phyloP scores from a whole-genome alignment of 352 stramenopile genomes.

The Pythium pyrilobum region DNA sequence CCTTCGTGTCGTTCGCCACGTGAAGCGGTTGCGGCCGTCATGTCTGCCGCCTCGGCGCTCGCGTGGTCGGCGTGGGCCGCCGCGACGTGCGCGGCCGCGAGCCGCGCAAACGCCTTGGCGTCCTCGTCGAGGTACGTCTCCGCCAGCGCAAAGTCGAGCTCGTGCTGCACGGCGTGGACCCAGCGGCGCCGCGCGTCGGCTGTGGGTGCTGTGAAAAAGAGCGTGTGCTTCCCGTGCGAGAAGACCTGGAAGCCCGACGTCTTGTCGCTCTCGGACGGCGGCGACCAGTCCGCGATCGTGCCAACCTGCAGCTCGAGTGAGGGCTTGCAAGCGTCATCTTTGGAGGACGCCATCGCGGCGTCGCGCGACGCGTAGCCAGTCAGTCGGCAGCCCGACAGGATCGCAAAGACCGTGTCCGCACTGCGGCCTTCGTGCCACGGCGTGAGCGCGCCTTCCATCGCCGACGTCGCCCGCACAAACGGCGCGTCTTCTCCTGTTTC shows the following conservation, averaged over 20 bases:
- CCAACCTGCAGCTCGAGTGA: constrained; percentile 27
- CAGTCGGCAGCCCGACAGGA: constrained; percentile 11
- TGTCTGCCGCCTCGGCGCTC: background rate
- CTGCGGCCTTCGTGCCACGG: constrained; percentile 21
- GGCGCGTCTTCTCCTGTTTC: constrained; percentile 11
- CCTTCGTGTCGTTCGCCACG: constrained; percentile 5
- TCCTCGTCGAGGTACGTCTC: constrained; percentile 58
- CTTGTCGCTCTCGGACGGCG: background rate
- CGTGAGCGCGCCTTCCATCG: constrained; percentile 51
- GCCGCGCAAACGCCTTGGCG: constrained; percentile 42
- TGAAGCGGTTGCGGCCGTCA: background rate
- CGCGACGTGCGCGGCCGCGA: constrained; percentile 31
- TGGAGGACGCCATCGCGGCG: background rate
- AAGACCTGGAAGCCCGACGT: background rate
- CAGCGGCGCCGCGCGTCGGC: constrained; percentile 36
- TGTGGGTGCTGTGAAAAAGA: constrained; percentile 37
- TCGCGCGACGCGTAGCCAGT: constrained; percentile 10
- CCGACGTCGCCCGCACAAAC: constrained; percentile 25
- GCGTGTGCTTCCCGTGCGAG: background rate
- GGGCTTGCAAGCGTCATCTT: background rate
- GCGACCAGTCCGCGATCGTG: constrained; percentile 39
- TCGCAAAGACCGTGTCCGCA: constrained; percentile 5
- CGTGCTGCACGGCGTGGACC: constrained; percentile 49
- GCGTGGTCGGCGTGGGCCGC: too few species aligned
- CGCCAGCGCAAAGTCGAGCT: constrained; percentile 51